Base-by-base conservation (phyloP, 202 grass and related monocot genomes). In the Bolboschoenoplectus hybrid region DNA sequence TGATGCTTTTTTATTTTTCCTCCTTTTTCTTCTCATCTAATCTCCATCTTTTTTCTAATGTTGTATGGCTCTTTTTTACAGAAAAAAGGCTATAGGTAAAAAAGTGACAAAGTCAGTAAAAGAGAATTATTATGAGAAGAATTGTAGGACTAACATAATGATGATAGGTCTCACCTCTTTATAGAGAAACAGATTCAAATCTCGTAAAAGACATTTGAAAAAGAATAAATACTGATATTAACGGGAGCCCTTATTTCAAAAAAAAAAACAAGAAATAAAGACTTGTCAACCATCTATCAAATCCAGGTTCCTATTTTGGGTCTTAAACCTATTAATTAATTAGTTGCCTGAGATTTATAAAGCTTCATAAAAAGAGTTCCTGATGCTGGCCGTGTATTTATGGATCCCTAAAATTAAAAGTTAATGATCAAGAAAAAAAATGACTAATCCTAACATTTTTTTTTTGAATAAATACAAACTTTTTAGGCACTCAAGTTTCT, bases 281-380 rank as follows among this genome's bases (percentile, higher is more conserved):
- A 74, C 19, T 49, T 74, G 70, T 3, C 0, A 74, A 51, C 44
- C 70, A 45, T 32, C 9, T 73, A 26, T 17, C 6, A 73, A 7
- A 49, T 3, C 55, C 55, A 58, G 14, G 12, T 58, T 16, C 55
- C 20, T 53, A 43, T 49, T 6, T 10, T 32, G 44, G 70, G 70
- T 71, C 41, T 16, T 9, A 3, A 71, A 67, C 64, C 4, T 26
- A 26, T 26, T 26, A 26, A 26, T 26, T 26, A 26, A 67, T 40
- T 36, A 13, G 40, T 39, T 71, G 6, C 7, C 40, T 45, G 14
- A 45, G 17, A 45, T 45, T 36, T 71, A n/a, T 44, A 44, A 45
- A 20, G 40, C 67, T 43, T 71, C 38, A 71, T 71, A 16, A 71
- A 39, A 71, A 71, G 9, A n/a, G 34, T 74, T 74, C 70, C 9